Conservation (phyloP, 352 stramenopile genomes). For the Pythium insidiosum region DNA sequence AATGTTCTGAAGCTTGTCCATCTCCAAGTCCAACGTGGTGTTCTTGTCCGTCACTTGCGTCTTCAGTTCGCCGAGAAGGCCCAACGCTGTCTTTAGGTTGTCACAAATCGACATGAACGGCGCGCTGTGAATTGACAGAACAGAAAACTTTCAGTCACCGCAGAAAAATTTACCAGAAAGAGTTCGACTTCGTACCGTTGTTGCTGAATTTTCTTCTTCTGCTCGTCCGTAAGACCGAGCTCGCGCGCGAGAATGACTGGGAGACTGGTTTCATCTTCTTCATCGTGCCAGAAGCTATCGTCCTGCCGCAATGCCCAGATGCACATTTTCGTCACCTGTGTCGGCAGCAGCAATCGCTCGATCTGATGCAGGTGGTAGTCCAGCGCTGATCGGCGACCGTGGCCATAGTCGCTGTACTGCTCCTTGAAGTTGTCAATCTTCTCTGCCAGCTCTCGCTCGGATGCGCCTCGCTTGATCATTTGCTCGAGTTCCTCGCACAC, state of each 20-base stretch:
- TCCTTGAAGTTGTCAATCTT: conserved; percentile 96
- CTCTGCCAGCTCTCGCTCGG: conserved; percentile 85
- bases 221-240: conserved; percentile 85
- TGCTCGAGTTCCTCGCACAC: conserved; percentile 76
- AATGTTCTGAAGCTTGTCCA: conserved; percentile 92
- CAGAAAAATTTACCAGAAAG: neutral
- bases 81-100: conserved; percentile 83
- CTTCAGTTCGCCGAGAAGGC: conserved; percentile 85
- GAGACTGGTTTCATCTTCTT: conserved; percentile 85
- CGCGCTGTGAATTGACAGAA: conserved; percentile 17
- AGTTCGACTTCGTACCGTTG: conserved; percentile 59
- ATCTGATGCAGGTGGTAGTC: conserved; percentile 92
- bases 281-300: conserved; percentile 85
- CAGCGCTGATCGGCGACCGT: conserved; percentile 80
- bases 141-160: neutral
- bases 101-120: conserved; percentile 79
- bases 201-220: conserved; percentile 92
- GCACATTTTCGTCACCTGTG: conserved; percentile 91
- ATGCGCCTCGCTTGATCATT: conserved; percentile 74
- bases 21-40: conserved; percentile 90
- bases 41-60: conserved; percentile 87
- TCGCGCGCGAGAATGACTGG: conserved; percentile 88
- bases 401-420: conserved; percentile 89
- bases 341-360: conserved; percentile 89
- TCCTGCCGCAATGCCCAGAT: conserved; percentile 89